Percentiles rank a stretch among this genome's conserved stretches.
Evolutionary conservation across 2,329 filamentous ascomycete genomes (phyloP).

Genomic region (Penicillium polonicum): DNA sequence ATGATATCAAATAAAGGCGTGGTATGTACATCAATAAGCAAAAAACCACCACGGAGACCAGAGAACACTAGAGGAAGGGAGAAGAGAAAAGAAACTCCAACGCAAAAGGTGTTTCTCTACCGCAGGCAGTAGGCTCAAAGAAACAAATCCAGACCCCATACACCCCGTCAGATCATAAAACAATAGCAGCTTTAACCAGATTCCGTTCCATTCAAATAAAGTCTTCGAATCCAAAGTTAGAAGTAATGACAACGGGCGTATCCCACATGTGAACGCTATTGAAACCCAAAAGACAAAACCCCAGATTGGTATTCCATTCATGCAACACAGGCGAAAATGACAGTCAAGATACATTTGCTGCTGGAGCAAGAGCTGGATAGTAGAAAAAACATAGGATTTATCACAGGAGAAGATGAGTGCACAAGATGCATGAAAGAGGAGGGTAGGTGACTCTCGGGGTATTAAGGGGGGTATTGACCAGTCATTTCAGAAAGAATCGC

Average conservation of each 20-base stretch:
- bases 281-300: constrained; percentile 4
- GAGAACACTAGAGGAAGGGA: neutral
- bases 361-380: constrained; percentile 9
- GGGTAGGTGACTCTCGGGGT: neutral
- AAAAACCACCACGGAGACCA: neutral
- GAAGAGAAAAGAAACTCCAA: neutral
- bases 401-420: constrained; percentile 15
- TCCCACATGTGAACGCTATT: constrained; percentile 18
- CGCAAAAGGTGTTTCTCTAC: constrained; percentile 3
- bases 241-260: constrained; percentile 9
- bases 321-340: constrained; percentile 11
- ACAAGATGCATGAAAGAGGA: constrained; percentile 6
- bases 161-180: constrained; percentile 10
- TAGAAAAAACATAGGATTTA: constrained; percentile 14
- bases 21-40: constrained; percentile 11
- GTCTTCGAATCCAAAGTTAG: constrained; percentile 3
- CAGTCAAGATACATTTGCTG: constrained; percentile 20
- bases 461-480: constrained; percentile 3
- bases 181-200: neutral
- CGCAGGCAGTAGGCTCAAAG: neutral
- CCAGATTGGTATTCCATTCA: constrained; percentile 8
- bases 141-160: constrained; percentile 2
- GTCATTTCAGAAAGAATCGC: neutral
- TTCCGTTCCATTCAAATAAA: constrained; percentile 18
- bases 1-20: neutral